phyloP scores from a whole-genome alignment of 1,284 basidiomycete species.

The Austroboletus niveus region DNA sequence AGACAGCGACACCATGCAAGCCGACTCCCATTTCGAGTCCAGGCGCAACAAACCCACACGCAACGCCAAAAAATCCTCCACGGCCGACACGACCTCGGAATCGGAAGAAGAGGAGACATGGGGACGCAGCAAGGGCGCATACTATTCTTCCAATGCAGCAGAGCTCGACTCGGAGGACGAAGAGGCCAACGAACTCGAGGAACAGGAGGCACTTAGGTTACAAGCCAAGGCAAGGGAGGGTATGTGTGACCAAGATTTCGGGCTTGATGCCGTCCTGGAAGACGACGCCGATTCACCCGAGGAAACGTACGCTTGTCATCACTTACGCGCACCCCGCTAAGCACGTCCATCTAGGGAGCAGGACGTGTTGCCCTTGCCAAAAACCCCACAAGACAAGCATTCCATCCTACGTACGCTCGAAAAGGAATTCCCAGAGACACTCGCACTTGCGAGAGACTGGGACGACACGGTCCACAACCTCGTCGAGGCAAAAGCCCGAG shows the following conservation, averaged over 20 bases:
- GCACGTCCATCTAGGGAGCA: conserved; percentile 27
- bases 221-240: conserved; percentile 75
- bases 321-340: conserved; percentile 10
- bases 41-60: conserved; percentile 34
- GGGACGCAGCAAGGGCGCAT: conserved; percentile 75
- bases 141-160: conserved; percentile 83
- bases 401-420: conserved; percentile 73
- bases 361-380: conserved; percentile 31
- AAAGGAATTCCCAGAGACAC: conserved; percentile 76
- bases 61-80: conserved; percentile 37
- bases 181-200: conserved; percentile 83
- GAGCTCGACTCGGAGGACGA: conserved; percentile 82
- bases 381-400: conserved; percentile 57
- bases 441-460: conserved; percentile 76
- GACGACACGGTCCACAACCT: conserved; percentile 62
- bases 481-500: conserved; percentile 49
- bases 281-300: conserved; percentile 30
- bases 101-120: conserved; percentile 72
- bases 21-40: conserved; percentile 39
- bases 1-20: conserved; percentile 50
- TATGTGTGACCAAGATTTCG: conserved; percentile 83
- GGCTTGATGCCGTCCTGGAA: conserved; percentile 66
- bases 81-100: conserved; percentile 33
- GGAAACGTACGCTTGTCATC: conserved; percentile 38
- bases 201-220: conserved; percentile 81